These are phyloP conservation scores for Suillus hirtellus DNA, from an alignment of 768 basidiomycete species.

Conservation along the genomic window DNA sequence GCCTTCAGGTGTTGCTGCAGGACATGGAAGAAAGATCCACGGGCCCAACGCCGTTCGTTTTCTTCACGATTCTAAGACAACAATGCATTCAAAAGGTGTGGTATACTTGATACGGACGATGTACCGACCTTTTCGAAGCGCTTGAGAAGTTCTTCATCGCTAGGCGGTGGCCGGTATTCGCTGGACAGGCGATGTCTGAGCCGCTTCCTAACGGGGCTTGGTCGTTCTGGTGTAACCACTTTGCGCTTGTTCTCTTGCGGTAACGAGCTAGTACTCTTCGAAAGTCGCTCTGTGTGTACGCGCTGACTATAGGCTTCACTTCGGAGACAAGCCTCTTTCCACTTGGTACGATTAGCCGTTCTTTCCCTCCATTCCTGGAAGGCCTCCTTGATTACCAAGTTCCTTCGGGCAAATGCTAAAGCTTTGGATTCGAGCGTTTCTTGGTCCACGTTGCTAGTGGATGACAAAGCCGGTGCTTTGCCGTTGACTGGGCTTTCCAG, in stretches of 20 bases:
- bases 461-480: not conserved
- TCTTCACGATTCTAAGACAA: constrained; percentile 64
- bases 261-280: constrained; percentile 23
- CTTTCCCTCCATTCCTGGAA: constrained; percentile 51
- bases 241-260: constrained; percentile 27
- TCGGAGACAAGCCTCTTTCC: constrained; percentile 59
- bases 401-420: constrained; percentile 41
- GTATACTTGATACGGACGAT: not conserved
- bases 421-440: constrained; percentile 42
- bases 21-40: constrained; percentile 60
- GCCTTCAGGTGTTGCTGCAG: constrained; percentile 39
- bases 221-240: constrained; percentile 23
- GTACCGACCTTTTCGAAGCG: constrained; percentile 65
- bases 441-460: constrained; percentile 13
- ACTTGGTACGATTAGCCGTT: constrained; percentile 48
- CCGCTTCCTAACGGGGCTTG: constrained; percentile 28
- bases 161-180: constrained; percentile 53
- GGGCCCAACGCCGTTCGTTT: constrained; percentile 72
- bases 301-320: constrained; percentile 64
- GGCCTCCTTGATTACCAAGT: constrained; percentile 40
- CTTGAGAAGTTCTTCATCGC: constrained; percentile 64
- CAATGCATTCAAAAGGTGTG: constrained; percentile 14
- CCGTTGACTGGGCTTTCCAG: constrained; percentile 12
- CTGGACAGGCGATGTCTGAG: constrained; percentile 36
- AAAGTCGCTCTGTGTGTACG: constrained; percentile 36